Evolutionary conservation across 176 grass and related monocot genomes (phyloP).

Genomic region (Phragmites australis): DNA sequence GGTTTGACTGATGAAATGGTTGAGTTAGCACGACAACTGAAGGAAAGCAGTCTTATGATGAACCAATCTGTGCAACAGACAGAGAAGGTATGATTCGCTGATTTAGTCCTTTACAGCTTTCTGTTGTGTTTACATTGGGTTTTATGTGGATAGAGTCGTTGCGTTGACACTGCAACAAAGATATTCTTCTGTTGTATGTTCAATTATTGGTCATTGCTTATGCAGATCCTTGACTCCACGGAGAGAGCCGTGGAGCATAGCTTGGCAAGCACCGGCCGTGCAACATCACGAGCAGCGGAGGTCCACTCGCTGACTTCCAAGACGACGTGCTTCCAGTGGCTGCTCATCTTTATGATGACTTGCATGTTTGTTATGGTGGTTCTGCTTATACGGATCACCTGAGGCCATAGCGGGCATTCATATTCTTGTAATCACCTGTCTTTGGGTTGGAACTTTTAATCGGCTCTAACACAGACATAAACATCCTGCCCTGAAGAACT

Average conservation of each 20-base stretch:
- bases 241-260: slow-evolving; percentile 82
- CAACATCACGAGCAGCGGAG: slow-evolving; percentile 62
- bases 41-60: slow-evolving; percentile 79
- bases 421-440: background rate
- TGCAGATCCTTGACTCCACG: slow-evolving; percentile 81
- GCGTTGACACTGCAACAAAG: background rate
- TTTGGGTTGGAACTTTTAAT: background rate
- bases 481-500: background rate
- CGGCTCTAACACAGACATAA: background rate
- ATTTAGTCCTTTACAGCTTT: background rate
- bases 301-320: slow-evolving; percentile 71
- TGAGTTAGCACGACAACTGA: slow-evolving; percentile 71
- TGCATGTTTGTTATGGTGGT: slow-evolving; percentile 91
- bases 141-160: background rate
- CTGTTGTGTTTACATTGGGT: background rate
- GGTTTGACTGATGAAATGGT: slow-evolving; percentile 97
- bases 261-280: slow-evolving; percentile 62
- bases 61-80: slow-evolving; percentile 79
- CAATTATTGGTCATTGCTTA: background rate
- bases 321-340: slow-evolving; percentile 88
- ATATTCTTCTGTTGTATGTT: background rate
- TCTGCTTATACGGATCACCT: slow-evolving; percentile 83
- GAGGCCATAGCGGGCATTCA: background rate
- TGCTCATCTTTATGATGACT: slow-evolving; percentile 83
- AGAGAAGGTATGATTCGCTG: slow-evolving; percentile 56